Base-by-base conservation (phyloP, 2,329 filamentous ascomycete genomes). In the Fusarium sp. region DNA sequence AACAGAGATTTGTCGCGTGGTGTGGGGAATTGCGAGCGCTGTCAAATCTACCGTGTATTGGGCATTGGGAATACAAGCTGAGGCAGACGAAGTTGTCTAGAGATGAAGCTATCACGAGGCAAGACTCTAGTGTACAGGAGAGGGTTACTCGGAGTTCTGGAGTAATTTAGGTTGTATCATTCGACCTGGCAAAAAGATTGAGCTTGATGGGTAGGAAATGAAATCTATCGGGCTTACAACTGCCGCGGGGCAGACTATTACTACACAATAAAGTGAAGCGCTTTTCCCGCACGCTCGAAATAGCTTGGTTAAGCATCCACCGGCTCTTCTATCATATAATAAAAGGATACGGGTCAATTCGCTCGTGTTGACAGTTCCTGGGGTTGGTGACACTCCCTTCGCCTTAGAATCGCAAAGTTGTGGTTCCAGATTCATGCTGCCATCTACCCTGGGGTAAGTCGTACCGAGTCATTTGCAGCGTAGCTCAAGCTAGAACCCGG, bases 381-480 rank as follows among this genome's bases (percentile, higher is more conserved):
- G 34, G 17, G 8, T 39, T 39, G 40, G 17, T 20, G 20, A 17
- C 24, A 36, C 34, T 36, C 15, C 34, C 14, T 9, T n/a, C 28
- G 26, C n/a, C 20, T 34, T n/a, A 44, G 10, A 42, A 42, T 42
- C 18, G 10, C 18, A 42, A 42, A 22, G 14, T 42, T 15, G 18
- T 22, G 18, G 14, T 15, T 15, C 26, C 15, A 24, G 34, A 38
- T 31, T 58, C 22, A 22, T 31, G 51, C 42, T 24, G 44, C 39
- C 57, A 60, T 40, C 54, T 48, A 45, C 44, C 57, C 50, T 53
- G 61, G 48, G 61, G 45, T 66, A 51, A 55, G 28, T 31, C 28
- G 28, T 31, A 5, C 28, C 48, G 66, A 69, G 66, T 69, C 66
- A 69, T 56, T 57, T 39, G 22, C 53, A 45, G 38, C 51, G 54